Base-by-base conservation (phyloP, 2,329 filamentous ascomycete species). In the Aspergillus tanneri region DNA sequence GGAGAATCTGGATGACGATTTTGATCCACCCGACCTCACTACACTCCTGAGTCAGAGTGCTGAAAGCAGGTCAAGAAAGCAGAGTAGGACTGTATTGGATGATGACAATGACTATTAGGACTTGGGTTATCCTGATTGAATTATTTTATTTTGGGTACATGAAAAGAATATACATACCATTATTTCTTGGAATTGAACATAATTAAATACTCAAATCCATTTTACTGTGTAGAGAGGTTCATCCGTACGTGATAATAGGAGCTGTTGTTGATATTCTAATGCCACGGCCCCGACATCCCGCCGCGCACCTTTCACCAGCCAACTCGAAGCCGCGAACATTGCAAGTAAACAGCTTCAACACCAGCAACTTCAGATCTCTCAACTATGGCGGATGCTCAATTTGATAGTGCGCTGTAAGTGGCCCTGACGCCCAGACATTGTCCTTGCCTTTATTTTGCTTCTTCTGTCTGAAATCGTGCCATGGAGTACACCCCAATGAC, bases 331-430 rank as follows among this genome's bases (percentile, higher is more conserved):
- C 34, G 30, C 47, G 41, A n/a, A 39, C 42, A 23, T 44, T 45
- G 25, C 45, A 47, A 47, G 53, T 58, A 56, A 54, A 58, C 50
- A 57, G 51, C 57, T 62, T 52, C 50, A 49, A 43, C 51, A 34
- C 30, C 45, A 40, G 28, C 43, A 41, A 55, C 43, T 48, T 45
- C 38, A 41, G 40, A 41, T 41, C 43, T 47, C 50, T 37, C 58
- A 60, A 67, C 47, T 56, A 73, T 73, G 71, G 70, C 69, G 37
- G 74, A 77, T 57, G 66, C 69, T 57, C 75, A 77, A 64, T 77
- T 76, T 54, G 75, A 77, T 56, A 76, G 74, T 55, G 75, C 75
- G 44, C 69, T 77, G 75, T 77, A 67, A 69, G 71, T 68, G 12
- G 5, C n/a, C 6, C 14, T 3, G 21, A 11, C 10, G 2, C 5